These are phyloP conservation scores for Protomyces inundatus DNA, from an alignment of 1,139 yeast genomes.

Conservation along the genomic window DNA sequence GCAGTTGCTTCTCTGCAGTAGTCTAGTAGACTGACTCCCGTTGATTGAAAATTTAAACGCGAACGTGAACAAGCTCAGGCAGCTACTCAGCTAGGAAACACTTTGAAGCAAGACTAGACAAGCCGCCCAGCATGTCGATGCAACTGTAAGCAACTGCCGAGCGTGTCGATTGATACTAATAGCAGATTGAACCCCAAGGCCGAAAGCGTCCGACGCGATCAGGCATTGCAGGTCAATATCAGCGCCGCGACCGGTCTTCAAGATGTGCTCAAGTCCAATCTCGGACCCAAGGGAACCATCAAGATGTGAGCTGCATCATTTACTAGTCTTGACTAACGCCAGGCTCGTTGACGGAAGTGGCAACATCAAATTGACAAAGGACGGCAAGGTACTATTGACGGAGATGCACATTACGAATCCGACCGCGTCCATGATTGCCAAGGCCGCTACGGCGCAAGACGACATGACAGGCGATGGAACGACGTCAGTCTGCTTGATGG, in stretches of 20 bases:
- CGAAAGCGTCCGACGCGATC: constrained; percentile 86
- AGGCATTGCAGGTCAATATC: constrained; percentile 86
- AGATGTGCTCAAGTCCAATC: constrained; percentile 79
- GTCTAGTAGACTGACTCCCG: too few species aligned
- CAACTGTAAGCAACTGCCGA: not conserved
- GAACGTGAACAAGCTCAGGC: not conserved
- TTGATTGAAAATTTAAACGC: not conserved
- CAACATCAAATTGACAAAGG: constrained; percentile 88
- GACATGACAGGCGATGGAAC: constrained; percentile 99
- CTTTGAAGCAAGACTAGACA: too few species aligned
- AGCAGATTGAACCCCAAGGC: constrained; percentile 79
- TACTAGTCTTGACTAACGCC: not conserved
- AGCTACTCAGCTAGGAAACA: not conserved
- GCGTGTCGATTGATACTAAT: not conserved
- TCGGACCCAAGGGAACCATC: constrained; percentile 96
- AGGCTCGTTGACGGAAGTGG: constrained; percentile 91
- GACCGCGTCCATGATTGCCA: constrained; percentile 90
- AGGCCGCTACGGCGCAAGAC: constrained; percentile 96
- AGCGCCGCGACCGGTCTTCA: constrained; percentile 97
- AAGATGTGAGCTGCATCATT: constrained; percentile 51
- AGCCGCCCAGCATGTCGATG: not conserved
- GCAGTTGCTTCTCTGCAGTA: too few species aligned
- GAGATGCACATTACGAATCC: constrained; percentile 99
- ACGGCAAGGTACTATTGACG: constrained; percentile 85
- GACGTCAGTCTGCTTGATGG: constrained; percentile 90